Conservation (phyloP, 2,329 filamentous ascomycete genomes). For the Elsinoe ampelina region DNA sequence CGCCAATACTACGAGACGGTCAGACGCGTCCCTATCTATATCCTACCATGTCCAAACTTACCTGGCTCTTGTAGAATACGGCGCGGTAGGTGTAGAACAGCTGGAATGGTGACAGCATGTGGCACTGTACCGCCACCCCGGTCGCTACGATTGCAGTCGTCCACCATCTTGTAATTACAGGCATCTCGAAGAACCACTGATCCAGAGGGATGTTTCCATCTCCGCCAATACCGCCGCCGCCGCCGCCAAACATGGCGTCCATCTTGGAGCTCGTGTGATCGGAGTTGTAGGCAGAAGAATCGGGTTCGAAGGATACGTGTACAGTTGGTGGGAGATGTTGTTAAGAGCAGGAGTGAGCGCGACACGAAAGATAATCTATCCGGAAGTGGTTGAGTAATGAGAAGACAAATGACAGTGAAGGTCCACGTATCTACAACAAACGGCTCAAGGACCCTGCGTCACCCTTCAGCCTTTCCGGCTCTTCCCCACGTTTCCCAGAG, state of each 20-base stretch:
- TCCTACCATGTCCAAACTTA: conserved; percentile 34
- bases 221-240: conserved; percentile 20
- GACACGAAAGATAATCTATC: not conserved
- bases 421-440: conserved; percentile 6
- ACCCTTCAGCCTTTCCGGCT: not conserved
- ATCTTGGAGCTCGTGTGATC: conserved; percentile 25
- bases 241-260: conserved; percentile 36
- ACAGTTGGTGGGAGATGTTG: not conserved
- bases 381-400: not conserved
- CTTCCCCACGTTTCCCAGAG: not conserved
- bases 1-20: conserved; percentile 72
- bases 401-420: not conserved
- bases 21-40: not conserved
- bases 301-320: not conserved
- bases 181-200: conserved; percentile 99
- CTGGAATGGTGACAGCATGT: conserved; percentile 86
- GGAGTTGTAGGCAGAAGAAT: not conserved
- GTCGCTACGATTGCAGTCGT: conserved; percentile 84
- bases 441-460: conserved; percentile 3
- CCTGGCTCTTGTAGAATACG: conserved; percentile 87
- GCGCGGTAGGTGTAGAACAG: conserved; percentile 93
- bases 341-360: not conserved
- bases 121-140: conserved; percentile 83
- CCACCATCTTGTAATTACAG: conserved; percentile 92
- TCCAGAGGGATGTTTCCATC: conserved; percentile 59